phyloP scores from a whole-genome alignment of 2,329 filamentous ascomycete species.

The Botryotinia convoluta region DNA sequence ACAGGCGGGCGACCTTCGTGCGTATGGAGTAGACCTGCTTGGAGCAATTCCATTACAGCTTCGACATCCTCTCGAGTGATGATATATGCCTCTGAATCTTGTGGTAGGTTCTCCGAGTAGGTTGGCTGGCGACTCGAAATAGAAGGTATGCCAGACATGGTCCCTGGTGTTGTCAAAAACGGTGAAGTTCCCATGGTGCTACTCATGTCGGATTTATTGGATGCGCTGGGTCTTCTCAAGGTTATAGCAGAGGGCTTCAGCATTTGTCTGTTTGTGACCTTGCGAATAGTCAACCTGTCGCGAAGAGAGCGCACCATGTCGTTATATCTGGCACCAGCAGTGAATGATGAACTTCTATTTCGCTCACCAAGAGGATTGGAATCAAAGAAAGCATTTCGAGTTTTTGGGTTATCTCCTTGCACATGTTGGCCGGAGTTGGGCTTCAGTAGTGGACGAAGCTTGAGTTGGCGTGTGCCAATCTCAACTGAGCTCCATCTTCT shows the following conservation, averaged over 20 bases:
- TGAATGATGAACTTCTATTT: slow-evolving; percentile 24
- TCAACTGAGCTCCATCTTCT: slow-evolving; percentile 35
- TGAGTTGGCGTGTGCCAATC: slow-evolving; percentile 23
- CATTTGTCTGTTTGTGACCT: slow-evolving; percentile 19
- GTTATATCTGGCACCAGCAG: slow-evolving; percentile 23
- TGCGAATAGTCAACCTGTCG: slow-evolving; percentile 27
- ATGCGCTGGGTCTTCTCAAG: slow-evolving; percentile 29
- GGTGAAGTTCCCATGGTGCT: not conserved
- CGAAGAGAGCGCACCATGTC: slow-evolving; percentile 30
- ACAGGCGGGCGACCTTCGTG: not conserved
- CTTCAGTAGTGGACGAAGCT: not conserved
- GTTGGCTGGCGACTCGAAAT: not conserved
- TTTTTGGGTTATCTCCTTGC: not conserved
- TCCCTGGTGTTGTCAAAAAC: not conserved
- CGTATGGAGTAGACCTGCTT: not conserved
- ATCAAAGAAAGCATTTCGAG: slow-evolving; percentile 11
- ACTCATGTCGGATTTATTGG: not conserved
- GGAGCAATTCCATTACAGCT: slow-evolving; percentile 26
- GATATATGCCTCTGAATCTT: slow-evolving; percentile 24
- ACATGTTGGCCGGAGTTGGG: not conserved
- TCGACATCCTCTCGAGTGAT: slow-evolving; percentile 33
- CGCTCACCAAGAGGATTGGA: slow-evolving; percentile 8
- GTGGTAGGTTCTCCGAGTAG: slow-evolving; percentile 4
- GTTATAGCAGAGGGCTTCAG: slow-evolving; percentile 30
- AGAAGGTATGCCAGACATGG: not conserved